phyloP scores from a whole-genome alignment of 805 yeast species.

The Metschnikowia arizonensis region DNA sequence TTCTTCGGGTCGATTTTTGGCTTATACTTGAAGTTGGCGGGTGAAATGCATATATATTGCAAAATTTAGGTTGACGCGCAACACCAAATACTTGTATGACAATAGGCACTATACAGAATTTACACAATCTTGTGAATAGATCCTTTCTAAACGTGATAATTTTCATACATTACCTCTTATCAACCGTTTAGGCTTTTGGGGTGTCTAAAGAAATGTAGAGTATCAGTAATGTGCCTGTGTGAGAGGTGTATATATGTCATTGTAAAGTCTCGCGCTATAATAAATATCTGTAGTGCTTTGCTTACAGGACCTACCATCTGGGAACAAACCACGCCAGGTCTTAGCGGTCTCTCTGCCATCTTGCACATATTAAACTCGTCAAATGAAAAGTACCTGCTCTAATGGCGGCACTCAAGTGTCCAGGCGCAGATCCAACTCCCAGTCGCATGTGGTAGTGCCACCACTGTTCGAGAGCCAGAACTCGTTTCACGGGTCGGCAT shows the following conservation, averaged over 20 bases:
- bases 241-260: neutral
- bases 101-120: neutral
- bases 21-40: neutral
- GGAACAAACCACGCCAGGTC: neutral
- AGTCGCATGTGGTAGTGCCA: conserved; percentile 33
- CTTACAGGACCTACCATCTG: neutral
- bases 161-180: too few species aligned
- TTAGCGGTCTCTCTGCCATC: neutral
- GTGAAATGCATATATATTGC: neutral
- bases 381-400: conserved; percentile 3
- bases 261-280: conserved; percentile 1
- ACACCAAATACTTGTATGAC: neutral
- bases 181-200: neutral
- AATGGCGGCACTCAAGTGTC: conserved; percentile 4
- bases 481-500: conserved; percentile 4
- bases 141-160: too few species aligned
- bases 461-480: conserved; percentile 11
- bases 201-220: neutral
- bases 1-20: neutral
- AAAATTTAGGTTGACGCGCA: neutral
- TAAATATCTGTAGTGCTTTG: neutral
- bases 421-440: conserved; percentile 37
- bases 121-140: too few species aligned
- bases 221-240: neutral
- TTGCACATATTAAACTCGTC: neutral